Conservation (phyloP, 176 grass and related monocot genomes). For the Triticum dicoccoides region DNA sequence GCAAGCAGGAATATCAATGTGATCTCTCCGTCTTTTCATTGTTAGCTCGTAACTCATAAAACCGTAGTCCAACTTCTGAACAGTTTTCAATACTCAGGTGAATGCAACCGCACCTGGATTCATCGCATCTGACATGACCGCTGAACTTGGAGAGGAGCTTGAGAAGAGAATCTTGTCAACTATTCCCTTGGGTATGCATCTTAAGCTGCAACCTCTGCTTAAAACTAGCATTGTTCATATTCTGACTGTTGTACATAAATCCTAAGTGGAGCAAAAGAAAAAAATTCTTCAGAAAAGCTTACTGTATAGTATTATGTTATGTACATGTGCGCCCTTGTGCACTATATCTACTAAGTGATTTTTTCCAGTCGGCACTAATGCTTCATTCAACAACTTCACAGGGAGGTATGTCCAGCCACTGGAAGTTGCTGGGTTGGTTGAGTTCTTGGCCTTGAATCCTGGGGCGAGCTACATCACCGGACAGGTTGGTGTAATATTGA, state of each 20-base stretch:
- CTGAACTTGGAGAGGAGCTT: constrained; percentile 80
- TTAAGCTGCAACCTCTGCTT: neutral
- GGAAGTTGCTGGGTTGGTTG: constrained; percentile 48
- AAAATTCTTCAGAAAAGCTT: neutral
- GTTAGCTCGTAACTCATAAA: neutral
- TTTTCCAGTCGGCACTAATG: neutral
- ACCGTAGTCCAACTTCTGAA: neutral
- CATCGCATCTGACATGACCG: constrained; percentile 93
- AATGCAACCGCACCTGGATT: constrained; percentile 96
- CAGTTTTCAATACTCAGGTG: constrained; percentile 52
- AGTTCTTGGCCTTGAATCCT: constrained; percentile 46
- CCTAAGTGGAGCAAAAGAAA: neutral
- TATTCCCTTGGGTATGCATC: constrained; percentile 76
- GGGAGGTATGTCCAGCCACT: constrained; percentile 82
- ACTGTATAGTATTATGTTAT: neutral
- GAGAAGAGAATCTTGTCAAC: constrained; percentile 86
- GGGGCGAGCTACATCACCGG: constrained; percentile 48
- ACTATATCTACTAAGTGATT: neutral
- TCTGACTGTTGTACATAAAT: neutral
- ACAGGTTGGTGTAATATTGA: constrained; percentile 35
- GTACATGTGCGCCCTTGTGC: neutral
- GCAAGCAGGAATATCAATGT: constrained; percentile 96
- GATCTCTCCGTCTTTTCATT: constrained; percentile 7
- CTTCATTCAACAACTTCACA: constrained; percentile 26
- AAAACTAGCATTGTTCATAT: neutral